Base-by-base conservation (phyloP, 352 stramenopile genomes). In the Pythium guiyangense region DNA sequence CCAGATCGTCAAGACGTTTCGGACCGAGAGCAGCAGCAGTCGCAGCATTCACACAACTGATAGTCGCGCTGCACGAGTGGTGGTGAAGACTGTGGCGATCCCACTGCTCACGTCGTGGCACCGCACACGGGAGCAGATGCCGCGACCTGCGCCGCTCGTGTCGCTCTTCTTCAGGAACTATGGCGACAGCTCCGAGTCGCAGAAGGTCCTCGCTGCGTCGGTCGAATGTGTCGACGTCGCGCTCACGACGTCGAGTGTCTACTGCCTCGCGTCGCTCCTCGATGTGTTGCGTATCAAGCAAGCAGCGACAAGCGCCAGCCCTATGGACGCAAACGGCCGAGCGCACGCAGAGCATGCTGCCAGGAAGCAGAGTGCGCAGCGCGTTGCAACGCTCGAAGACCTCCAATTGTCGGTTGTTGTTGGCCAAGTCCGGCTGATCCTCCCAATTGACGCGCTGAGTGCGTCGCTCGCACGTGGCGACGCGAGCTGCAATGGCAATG, bases 151-250 rank as follows among this genome's bases (percentile, higher is more conserved):
- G 26, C 71, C 76, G 29, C 25, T 83, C 22, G 4, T 83, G 10
- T 70, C 71, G 4, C 42, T 61, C 20, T 86, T 82, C 60, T 69
- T 70, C 35, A 58, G 76, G 45, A 82, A 84, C 61, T 86, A 86
- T 40, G 69, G 60, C 25, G 76, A 84, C 39, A 42, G 44, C 40
- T 59, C 63, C 4, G 51, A 73, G 0, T 39, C 58, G 26, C 54
- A 54, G 29, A 50, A 65, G 34, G 46, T 84, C 22, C 34, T 87
- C 22, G 72, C 74, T 9, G 70, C 60, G 10, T 85, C 77, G 22
- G 54, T 84, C 44, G 77, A 83, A 8, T 73, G 57, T 47, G 42
- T 71, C 10, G 74, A 87, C 31, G n/a, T 84, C 49, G 63, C 54
- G 18, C 34, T 85, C 14, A 84, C 70, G 45, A 72, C 68, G 1